These are phyloP conservation scores for Penicillium cataractarum DNA, from an alignment of 495 filamentous ascomycete genomes.

Conservation along the genomic window DNA sequence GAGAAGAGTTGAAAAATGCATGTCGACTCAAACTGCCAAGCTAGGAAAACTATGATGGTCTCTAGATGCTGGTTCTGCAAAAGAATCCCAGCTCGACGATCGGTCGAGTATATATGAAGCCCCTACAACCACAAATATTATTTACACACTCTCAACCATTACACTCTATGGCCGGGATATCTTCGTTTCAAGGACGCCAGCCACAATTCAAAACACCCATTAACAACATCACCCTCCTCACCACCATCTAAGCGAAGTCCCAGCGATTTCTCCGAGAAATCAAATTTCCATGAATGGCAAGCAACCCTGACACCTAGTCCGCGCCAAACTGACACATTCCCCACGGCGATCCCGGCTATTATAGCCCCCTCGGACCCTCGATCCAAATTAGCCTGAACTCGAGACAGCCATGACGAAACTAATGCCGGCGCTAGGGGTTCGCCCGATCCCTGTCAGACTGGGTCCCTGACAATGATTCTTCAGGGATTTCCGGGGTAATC, in stretches of 20 bases:
- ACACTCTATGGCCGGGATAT: slow-evolving; percentile 7
- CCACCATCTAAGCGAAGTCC: neutral
- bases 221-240: neutral
- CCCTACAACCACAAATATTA: neutral
- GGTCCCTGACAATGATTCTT: neutral
- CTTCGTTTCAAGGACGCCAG: slow-evolving; percentile 7
- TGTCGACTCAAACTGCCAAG: neutral
- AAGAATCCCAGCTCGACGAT: neutral
- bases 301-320: neutral
- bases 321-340: neutral
- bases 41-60: neutral
- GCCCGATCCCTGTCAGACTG: neutral
- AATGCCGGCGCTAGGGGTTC: neutral
- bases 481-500: neutral
- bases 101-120: neutral
- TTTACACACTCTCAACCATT: neutral
- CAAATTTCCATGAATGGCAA: slow-evolving; percentile 20
- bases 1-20: slow-evolving; percentile 3
- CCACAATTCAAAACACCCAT: neutral
- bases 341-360: slow-evolving; percentile 2
- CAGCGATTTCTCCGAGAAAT: too few species aligned
- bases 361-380: neutral
- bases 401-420: neutral
- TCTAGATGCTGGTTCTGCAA: neutral
- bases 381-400: neutral